Base-by-base conservation (phyloP, 2,329 filamentous ascomycete species). In the Cordyceps farinosa region DNA sequence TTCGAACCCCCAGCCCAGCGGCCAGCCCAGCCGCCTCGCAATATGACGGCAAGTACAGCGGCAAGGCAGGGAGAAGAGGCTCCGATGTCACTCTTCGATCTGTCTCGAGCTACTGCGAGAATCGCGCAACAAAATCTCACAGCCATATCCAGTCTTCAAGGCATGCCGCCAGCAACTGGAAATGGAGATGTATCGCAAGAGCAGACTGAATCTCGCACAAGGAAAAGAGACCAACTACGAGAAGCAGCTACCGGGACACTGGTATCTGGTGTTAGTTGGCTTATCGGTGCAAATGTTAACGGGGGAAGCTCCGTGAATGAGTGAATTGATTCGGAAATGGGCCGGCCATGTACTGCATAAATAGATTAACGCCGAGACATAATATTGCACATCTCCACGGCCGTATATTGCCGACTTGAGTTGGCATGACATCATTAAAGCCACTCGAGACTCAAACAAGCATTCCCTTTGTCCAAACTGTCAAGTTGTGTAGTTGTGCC, bases 151-250 rank as follows among this genome's bases (percentile, higher is more conserved):
- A 82, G 78, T 61, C 71, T 87, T 54, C 80, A 82, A 65, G 70
- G 69, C 44, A 66, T 71, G 69, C 66, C 71, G 47, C 66, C 69
- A 10, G 62, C 67, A 5, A 71, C 72, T 10, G 69, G 68, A 32
- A 69, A 67, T 34, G 61, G 63, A 29, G 9, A 32, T 1, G 11
- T 3, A 3, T 63, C 67, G n/a, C 72, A 73, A 40, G 70, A 72
- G 7, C 67, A 71, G 22, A 66, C 69, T 62, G 68, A 72, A 55
- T 74, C 80, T 64, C 80, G 76, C 63, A 79, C 84, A 44, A 83
- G 90, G 69, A 93, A 88, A 78, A 82, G 91, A 68, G 91, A 94
- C 72, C 88, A 89, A 73, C 70, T 90, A 47, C 80, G 85, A 66
- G 87, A 89, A 65, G 87, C 82, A 42, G 87, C 87, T 9, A 85